A percentile compares a stretch with the other conserved stretches of the same genome.
Conservation (phyloP, 2,329 filamentous ascomycete genomes). For the Neofusicoccum kwambonambiense region DNA sequence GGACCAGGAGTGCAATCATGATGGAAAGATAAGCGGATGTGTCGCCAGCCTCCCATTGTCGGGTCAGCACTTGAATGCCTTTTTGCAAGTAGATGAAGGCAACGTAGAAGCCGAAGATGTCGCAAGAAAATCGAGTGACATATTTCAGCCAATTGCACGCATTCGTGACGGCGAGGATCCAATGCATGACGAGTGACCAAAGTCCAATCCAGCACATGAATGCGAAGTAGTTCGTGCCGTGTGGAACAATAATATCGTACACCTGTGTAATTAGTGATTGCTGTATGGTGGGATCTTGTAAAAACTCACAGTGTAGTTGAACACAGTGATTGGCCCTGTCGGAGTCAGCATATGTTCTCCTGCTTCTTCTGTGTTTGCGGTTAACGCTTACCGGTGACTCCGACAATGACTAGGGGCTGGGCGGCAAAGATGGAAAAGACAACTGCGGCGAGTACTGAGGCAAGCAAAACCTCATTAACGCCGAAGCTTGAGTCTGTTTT, state of each 20-base stretch:
- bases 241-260: slow-evolving; percentile 79
- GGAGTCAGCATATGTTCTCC: slow-evolving; percentile 18
- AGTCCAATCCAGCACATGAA: slow-evolving; percentile 88
- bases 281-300: too few species aligned
- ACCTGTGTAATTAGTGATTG: slow-evolving; percentile 35
- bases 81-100: slow-evolving; percentile 91
- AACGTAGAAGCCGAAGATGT: slow-evolving; percentile 93
- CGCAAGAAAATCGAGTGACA: slow-evolving; percentile 87
- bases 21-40: slow-evolving; percentile 74
- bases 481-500: slow-evolving; percentile 83
- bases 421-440: slow-evolving; percentile 78
- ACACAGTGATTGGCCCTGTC: slow-evolving; percentile 81
- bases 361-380: neutral
- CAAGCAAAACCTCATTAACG: slow-evolving; percentile 86
- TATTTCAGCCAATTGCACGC: slow-evolving; percentile 86
- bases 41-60: slow-evolving; percentile 65
- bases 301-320: slow-evolving; percentile 71
- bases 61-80: slow-evolving; percentile 78
- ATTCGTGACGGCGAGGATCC: slow-evolving; percentile 78
- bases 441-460: slow-evolving; percentile 77
- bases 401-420: slow-evolving; percentile 86
- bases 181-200: slow-evolving; percentile 83
- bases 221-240: slow-evolving; percentile 76
- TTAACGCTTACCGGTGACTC: slow-evolving; percentile 66
- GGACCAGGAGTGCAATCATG: slow-evolving; percentile 72